Evolutionary conservation across 768 basidiomycete genomes (phyloP).

Genomic region (Pulveroboletus sp.): DNA sequence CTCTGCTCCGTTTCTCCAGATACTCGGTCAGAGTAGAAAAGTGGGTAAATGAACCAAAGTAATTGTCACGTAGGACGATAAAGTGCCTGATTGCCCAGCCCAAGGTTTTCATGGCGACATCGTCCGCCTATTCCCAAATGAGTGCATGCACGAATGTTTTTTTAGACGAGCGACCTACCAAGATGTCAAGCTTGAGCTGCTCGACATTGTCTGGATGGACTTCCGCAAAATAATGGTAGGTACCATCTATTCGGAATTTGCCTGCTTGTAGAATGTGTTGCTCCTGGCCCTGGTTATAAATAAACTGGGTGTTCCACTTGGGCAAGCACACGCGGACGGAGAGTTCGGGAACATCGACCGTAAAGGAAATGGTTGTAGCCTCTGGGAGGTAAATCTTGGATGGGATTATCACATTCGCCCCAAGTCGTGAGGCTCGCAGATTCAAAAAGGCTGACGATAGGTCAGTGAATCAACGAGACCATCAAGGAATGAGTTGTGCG

Average conservation of each 20-base stretch:
- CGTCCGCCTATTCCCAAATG: slow-evolving; percentile 38
- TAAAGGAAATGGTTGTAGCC: slow-evolving; percentile 62
- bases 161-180: slow-evolving; percentile 35
- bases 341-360: slow-evolving; percentile 54
- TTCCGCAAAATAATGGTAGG: slow-evolving; percentile 70
- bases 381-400: slow-evolving; percentile 72
- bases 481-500: slow-evolving; percentile 5
- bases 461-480: background rate
- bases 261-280: slow-evolving; percentile 60
- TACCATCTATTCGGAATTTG: slow-evolving; percentile 55
- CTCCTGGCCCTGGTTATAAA: slow-evolving; percentile 59
- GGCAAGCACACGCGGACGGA: slow-evolving; percentile 65
- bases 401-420: slow-evolving; percentile 52
- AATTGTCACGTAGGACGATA: slow-evolving; percentile 89
- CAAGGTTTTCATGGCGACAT: slow-evolving; percentile 61
- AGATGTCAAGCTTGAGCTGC: slow-evolving; percentile 63
- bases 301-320: slow-evolving; percentile 82
- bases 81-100: slow-evolving; percentile 90
- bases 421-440: slow-evolving; percentile 55
- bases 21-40: slow-evolving; percentile 88
- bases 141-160: background rate
- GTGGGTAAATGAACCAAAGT: slow-evolving; percentile 90
- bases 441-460: slow-evolving; percentile 62
- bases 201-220: slow-evolving; percentile 72
- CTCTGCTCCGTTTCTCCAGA: slow-evolving; percentile 56